Conservation (phyloP, 345 rosid genomes). For the Salix arbutifolia region DNA sequence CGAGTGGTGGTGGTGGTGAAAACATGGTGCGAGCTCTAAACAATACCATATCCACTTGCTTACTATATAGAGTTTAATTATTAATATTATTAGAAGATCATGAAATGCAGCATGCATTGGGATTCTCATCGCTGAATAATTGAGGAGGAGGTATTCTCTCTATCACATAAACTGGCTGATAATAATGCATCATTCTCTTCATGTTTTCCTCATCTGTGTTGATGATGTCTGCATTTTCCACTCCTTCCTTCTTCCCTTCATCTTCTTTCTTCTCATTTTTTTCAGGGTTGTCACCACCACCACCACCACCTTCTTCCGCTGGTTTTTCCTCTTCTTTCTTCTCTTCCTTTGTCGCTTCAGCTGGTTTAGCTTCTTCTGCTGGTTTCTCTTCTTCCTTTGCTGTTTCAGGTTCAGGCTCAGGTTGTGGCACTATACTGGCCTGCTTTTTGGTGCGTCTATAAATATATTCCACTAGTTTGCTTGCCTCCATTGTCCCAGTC, state of each 20-base stretch:
- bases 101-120: conserved; percentile 83
- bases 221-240: background rate
- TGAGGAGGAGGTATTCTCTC: conserved; percentile 84
- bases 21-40: too few relatives aligned
- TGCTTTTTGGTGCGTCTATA: conserved; percentile 77
- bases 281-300: conserved; percentile 11
- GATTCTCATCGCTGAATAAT: conserved; percentile 95
- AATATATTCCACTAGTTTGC: conserved; percentile 75
- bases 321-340: conserved; percentile 33
- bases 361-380: conserved; percentile 39
- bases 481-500: conserved; percentile 84
- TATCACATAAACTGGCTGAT: conserved; percentile 62
- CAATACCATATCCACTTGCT: too few relatives aligned
- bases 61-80: background rate
- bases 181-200: conserved; percentile 59
- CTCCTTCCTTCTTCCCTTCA: background rate
- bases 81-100: conserved; percentile 18
- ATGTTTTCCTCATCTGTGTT: conserved; percentile 47
- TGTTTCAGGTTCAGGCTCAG: conserved; percentile 48
- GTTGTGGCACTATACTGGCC: conserved; percentile 72
- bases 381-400: conserved; percentile 36
- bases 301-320: conserved; percentile 21
- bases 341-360: conserved; percentile 34
- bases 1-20: too few relatives aligned
- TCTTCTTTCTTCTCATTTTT: background rate